Evolutionary conservation across 345 rosid species (phyloP), one percentile per base, ranked within the genome.

Genomic region (Erysimum cheiranthoides): DNA sequence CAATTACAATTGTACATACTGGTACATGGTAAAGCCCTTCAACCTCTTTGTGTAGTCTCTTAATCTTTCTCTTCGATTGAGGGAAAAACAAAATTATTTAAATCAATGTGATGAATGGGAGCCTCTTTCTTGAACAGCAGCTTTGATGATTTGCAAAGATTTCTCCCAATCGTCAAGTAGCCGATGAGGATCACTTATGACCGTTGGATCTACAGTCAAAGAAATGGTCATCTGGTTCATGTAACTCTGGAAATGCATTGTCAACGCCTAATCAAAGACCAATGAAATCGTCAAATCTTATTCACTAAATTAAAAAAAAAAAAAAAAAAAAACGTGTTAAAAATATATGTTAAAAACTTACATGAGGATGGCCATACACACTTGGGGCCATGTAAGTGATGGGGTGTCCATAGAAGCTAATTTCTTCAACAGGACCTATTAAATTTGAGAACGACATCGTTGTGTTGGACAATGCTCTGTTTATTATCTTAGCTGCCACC

Each of bases 201-300:
- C 86, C 31, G 82, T 83, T 27, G 90, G 92, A 74, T 93, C 97
- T 21, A 83, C 91, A 0, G 90, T 85, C 5, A 91, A 17, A 77
- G 82, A 82, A 39, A 93, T 68, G 5, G 82, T 86, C 93, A 91
- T 85, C 83, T 82, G 87, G 35, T 89, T 78, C 45, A 73, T 77
- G 70, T 93, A 89, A 71, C 97, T 93, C 58, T 89, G 98, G 64
- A 80, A 91, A 81, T 93, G 97, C n/a, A 88, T 56, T 6, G 93
- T 91, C 83, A 91, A 40, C 8, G 97, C 97, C 98, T 91, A 80
- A 42, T 40, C 61, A 60, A 57, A 56, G 4, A 66, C 8, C 64
- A 47, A 61, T 16, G 1, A 50, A 11, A 61, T 8, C 14, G 0
- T 50, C 39, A 50, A 17, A 61, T 10, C 12, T 10, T 25, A 49